Evolutionary conservation across 179 eudicot species (phyloP).

Genomic region (Beta lomatogona): DNA sequence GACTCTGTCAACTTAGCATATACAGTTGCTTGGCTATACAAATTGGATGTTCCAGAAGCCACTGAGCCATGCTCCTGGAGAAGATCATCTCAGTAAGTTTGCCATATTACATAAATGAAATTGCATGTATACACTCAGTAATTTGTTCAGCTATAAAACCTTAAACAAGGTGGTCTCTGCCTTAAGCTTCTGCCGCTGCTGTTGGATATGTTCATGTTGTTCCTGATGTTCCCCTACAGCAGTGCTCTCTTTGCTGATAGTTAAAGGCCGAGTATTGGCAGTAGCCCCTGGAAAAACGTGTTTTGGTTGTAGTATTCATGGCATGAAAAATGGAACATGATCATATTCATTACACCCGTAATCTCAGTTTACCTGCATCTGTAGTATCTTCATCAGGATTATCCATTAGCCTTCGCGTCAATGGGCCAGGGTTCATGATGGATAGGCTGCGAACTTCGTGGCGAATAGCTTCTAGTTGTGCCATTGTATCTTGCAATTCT

Average conservation of each 20-base stretch:
- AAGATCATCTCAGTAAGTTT: constrained; percentile 17
- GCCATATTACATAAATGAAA: background rate
- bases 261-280: background rate
- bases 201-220: constrained; percentile 25
- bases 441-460: constrained; percentile 75
- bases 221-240: constrained; percentile 9
- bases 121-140: constrained; percentile 2
- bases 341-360: background rate
- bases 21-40: constrained; percentile 44
- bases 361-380: constrained; percentile 42
- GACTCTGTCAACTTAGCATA: constrained; percentile 46
- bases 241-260: constrained; percentile 19
- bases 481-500: constrained; percentile 85
- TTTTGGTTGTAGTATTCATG: background rate
- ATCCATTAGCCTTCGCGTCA: constrained; percentile 70
- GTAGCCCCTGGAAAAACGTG: constrained; percentile 27
- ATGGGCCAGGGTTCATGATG: constrained; percentile 79
- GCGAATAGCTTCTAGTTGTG: constrained; percentile 91
- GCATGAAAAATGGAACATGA: background rate
- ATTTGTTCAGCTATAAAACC: constrained; percentile 29
- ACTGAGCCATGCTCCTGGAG: constrained; percentile 38
- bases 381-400: constrained; percentile 37
- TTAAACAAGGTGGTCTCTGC: constrained; percentile 32
- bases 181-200: constrained; percentile 27
- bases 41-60: constrained; percentile 35